phyloP scores from a whole-genome alignment of 2,329 filamentous ascomycete genomes.

The Colletotrichum sp. region DNA sequence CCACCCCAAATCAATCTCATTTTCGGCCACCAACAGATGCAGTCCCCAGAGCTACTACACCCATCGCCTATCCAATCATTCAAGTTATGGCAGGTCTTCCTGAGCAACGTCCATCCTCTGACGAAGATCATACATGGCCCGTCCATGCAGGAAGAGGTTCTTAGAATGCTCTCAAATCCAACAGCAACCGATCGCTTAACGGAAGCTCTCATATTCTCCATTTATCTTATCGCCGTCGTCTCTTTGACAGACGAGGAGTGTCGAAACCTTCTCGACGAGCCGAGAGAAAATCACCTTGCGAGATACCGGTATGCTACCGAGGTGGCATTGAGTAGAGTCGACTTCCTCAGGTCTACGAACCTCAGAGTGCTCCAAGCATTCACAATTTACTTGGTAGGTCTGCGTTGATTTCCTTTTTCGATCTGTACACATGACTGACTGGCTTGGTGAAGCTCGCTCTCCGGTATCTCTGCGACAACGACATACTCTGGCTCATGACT shows the following conservation, averaged over 20 bases:
- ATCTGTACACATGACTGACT: conserved; percentile 19
- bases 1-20: not conserved
- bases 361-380: conserved; percentile 64
- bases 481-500: conserved; percentile 66
- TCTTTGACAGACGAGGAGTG: conserved; percentile 65
- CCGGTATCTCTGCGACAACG: conserved; percentile 61
- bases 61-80: conserved; percentile 33
- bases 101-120: conserved; percentile 77
- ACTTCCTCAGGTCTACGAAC: conserved; percentile 64
- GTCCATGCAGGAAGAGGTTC: conserved; percentile 56
- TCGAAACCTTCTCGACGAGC: conserved; percentile 50
- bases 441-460: conserved; percentile 51
- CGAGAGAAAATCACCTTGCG: conserved; percentile 53
- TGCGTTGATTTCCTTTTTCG: not conserved
- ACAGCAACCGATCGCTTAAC: conserved; percentile 38
- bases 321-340: conserved; percentile 52
- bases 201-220: conserved; percentile 68
- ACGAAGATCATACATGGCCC: conserved; percentile 76
- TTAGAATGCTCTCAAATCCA: not conserved
- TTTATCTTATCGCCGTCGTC: conserved; percentile 63
- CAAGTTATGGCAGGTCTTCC: conserved; percentile 74
- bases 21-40: conserved; percentile 23
- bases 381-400: conserved; percentile 58
- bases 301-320: conserved; percentile 58
- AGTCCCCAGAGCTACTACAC: not conserved